These are phyloP conservation scores for Henckelia pumila DNA, from an alignment of 257 asterid genomes.

Conservation along the genomic window DNA sequence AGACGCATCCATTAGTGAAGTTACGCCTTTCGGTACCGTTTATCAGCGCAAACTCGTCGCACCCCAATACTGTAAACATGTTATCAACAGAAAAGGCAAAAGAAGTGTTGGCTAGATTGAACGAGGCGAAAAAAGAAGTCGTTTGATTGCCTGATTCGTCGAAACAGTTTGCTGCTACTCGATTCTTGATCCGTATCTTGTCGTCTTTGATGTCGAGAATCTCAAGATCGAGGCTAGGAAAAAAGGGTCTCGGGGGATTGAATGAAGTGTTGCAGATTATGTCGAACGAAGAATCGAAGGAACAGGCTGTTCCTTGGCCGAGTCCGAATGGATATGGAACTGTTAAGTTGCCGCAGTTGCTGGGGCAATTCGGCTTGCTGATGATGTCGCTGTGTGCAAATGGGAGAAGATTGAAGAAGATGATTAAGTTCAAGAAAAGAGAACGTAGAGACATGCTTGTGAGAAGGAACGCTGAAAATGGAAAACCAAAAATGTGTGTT, in stretches of 20 bases:
- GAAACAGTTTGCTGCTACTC: slow-evolving; percentile 18
- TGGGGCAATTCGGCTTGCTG: slow-evolving; percentile 25
- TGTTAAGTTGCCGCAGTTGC: slow-evolving; percentile 30
- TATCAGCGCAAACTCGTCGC: slow-evolving; percentile 36
- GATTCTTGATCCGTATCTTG: slow-evolving; percentile 15
- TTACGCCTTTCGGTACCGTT: not conserved
- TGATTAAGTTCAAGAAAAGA: not conserved
- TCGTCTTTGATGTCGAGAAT: slow-evolving; percentile 9
- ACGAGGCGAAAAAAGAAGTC: not conserved
- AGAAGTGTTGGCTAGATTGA: slow-evolving; percentile 18
- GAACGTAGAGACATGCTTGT: not conserved
- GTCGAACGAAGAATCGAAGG: slow-evolving; percentile 18
- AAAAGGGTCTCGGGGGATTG: slow-evolving; percentile 22
- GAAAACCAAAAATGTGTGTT: not conserved
- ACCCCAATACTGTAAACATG: slow-evolving; percentile 42
- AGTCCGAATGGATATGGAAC: slow-evolving; percentile 39
- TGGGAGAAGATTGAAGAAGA: not conserved
- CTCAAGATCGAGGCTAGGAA: not conserved
- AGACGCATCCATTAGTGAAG: slow-evolving; percentile 36
- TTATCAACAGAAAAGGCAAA: slow-evolving; percentile 38
- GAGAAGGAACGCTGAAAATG: not conserved
- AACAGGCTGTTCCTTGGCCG: slow-evolving; percentile 34
- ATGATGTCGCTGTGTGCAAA: not conserved
- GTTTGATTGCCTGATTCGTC: not conserved
- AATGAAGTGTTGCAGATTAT: slow-evolving; percentile 28